These are phyloP conservation scores for Aureobasidium vineae DNA, from an alignment of 2,329 filamentous ascomycete species.

Conservation along the genomic window DNA sequence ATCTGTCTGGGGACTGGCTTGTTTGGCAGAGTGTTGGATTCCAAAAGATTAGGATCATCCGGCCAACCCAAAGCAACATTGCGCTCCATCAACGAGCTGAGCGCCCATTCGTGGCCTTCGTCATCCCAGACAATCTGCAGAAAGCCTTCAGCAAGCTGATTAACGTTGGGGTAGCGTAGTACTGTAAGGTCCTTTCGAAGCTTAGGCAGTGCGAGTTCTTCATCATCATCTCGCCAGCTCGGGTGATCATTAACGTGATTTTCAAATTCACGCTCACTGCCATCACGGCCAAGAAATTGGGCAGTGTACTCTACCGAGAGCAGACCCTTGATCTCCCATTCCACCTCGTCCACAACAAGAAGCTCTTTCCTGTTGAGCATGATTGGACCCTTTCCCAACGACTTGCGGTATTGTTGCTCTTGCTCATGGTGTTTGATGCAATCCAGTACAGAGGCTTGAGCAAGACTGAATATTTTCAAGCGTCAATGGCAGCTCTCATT, in stretches of 20 bases:
- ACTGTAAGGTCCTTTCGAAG: neutral
- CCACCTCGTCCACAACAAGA: neutral
- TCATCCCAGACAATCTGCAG: neutral
- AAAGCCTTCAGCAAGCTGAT: neutral
- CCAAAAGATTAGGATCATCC: neutral
- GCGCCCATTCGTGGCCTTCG: slow-evolving; percentile 2
- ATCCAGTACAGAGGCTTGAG: neutral
- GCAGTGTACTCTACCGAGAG: slow-evolving; percentile 1
- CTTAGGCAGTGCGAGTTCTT: neutral
- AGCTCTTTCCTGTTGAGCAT: neutral
- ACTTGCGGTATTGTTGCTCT: neutral
- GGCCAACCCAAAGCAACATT: neutral
- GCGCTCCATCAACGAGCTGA: neutral
- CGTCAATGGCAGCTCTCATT: slow-evolving; percentile 2
- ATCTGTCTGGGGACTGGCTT: neutral
- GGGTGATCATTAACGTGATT: neutral
- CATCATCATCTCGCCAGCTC: neutral
- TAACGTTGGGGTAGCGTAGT: neutral
- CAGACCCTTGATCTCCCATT: neutral
- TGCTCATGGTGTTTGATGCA: slow-evolving; percentile 5
- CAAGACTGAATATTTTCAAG: neutral
- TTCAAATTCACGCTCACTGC: neutral
- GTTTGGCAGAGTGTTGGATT: neutral
- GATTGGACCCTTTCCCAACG: neutral
- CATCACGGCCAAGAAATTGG: neutral